Base-by-base conservation (phyloP, 2,329 filamentous ascomycete species). In the Penicillium frequentans region DNA sequence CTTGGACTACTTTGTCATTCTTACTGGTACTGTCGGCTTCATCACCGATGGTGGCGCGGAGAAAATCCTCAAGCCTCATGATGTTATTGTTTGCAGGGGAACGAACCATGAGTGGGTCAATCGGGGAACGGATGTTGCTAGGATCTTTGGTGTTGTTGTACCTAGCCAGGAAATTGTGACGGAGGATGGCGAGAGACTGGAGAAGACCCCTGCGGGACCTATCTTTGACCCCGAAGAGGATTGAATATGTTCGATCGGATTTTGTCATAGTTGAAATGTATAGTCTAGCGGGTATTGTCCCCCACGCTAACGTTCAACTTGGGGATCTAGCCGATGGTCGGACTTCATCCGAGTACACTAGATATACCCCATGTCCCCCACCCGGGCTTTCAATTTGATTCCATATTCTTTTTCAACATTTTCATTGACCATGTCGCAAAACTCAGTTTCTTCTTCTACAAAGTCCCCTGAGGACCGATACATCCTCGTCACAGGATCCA, bases 71-170 rank as follows among this genome's bases (percentile, higher is more conserved):
- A 60, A 60, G 11, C 60, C 65, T 37, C 67, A 69, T 43, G 69
- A 72, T 61, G 59, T 72, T 14, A 64, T 70, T 54, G 67, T 73
- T 16, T 66, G 64, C 42, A 67, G 75, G 42, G 79, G 79, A 0
- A 72, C 70, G 9, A 79, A 76, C 54, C 80, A 82, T 64, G 65
- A 68, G 11, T 82, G 79, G 77, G 64, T 71, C 16, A 81, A 82
- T 56, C 68, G 72, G 16, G 70, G 70, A 0, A 59, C 68, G 2
- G 70, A 74, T 46, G 58, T 70, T 16, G 79, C 75, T 49, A 68
- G 74, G 24, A 68, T 80, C 0, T 62, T 77, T 43, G 75, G 71
- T 52, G 72, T 80, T 39, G 72, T 75, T 71, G 64, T 81, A 3
- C 73, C 72, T 8, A 70, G 73, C 16, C 70, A 79, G 47, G 75